Evolutionary conservation across 345 rosid species (phyloP), one percentile per base, ranked within the genome.

Genomic region (Hypericum androsaemum): DNA sequence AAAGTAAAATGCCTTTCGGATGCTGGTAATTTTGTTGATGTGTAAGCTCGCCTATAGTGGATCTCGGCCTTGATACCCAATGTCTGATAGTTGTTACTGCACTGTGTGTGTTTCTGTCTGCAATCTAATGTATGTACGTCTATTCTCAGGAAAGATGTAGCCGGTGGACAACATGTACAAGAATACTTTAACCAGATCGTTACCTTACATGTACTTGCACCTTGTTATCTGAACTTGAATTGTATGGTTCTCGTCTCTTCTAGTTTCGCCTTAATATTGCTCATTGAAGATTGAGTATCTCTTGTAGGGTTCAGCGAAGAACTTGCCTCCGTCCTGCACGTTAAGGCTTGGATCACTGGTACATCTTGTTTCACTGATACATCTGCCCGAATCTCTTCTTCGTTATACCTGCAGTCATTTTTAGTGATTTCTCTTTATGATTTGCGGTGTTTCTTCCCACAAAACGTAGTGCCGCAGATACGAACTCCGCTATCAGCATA

Each of bases 361-460:
- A 61, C 42, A 68, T 53, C 12, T 32, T 6, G 6, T 39, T 1
- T 12, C 22, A 41, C 39, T 35, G 22, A 40, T 13, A 7, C 36
- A 10, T 43, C 3, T 15, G 0, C 55, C 41, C 6, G 60, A 41
- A 5, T 41, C 39, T 37, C 56, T 57, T 53, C 39, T 36, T 59
- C 36, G 51, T 22, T 22, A 22, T 22, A 22, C 2, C 32, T 22
- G 32, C 4, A 22, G 32, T 50, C 12, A 12, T 4, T 37, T 51
- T 53, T 37, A 59, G 68, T 43, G 50, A 70, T 63, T 47, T 28
- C 39, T 44, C 47, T 54, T 8, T 32, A 49, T 0, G 16, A 44
- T 38, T 36, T 32, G 35, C 92, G 85, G 97, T 92, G 98, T 62
- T 85, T 92, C 82, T 92, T 92, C 85, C 98, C 98, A 3, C 90